These are phyloP conservation scores for Nidularia sp. DNA, from an alignment of 768 basidiomycete species.

Conservation along the genomic window DNA sequence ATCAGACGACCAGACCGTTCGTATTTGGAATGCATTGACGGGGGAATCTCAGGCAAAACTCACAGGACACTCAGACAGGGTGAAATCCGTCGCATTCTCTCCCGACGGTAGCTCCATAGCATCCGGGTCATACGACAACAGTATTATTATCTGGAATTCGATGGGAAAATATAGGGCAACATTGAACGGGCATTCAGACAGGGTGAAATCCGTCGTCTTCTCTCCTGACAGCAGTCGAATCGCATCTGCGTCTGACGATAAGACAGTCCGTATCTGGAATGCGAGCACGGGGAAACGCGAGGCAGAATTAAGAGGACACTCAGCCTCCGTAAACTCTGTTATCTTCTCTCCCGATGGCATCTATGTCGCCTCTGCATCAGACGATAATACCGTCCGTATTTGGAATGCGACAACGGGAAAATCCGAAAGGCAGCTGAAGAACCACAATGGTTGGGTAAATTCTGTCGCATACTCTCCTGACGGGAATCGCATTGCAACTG, in stretches of 20 bases:
- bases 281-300: neutral
- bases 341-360: neutral
- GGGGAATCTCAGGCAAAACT: neutral
- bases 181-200: neutral
- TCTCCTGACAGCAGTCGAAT: neutral
- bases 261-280: neutral
- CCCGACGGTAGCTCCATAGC: neutral
- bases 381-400: neutral
- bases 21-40: neutral
- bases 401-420: neutral
- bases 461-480: neutral
- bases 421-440: neutral
- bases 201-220: neutral
- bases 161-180: neutral
- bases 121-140: neutral
- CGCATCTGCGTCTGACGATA: neutral
- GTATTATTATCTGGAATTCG: neutral
- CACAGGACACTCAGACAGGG: neutral
- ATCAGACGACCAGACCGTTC: neutral
- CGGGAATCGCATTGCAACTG: neutral
- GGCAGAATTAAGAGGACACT: neutral
- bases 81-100: neutral
- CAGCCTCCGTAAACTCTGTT: neutral
- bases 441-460: neutral
- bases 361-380: neutral